These are phyloP conservation scores for Tylopilus sp. DNA, from an alignment of 768 basidiomycete species.

Conservation along the genomic window DNA sequence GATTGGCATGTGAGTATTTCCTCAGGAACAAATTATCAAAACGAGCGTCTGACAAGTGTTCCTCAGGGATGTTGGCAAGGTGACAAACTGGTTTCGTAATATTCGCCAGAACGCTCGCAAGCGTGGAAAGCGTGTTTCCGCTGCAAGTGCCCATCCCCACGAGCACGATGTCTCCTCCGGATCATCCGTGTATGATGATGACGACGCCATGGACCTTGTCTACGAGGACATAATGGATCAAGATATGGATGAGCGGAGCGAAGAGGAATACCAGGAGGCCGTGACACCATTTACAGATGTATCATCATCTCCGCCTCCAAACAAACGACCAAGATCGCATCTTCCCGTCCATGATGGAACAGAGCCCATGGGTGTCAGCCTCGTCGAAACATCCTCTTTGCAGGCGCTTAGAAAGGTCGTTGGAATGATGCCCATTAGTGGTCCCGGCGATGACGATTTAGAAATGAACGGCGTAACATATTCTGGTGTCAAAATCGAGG, in stretches of 20 bases:
- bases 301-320: conserved; percentile 37
- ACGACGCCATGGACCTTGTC: conserved; percentile 51
- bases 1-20: conserved; percentile 64
- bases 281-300: conserved; percentile 67
- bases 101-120: conserved; percentile 78
- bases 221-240: conserved; percentile 41
- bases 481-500: conserved; percentile 65
- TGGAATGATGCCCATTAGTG: conserved; percentile 18
- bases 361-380: conserved; percentile 33
- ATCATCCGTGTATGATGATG: conserved; percentile 43
- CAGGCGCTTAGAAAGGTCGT: conserved; percentile 49
- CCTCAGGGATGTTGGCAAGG: conserved; percentile 72
- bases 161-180: conserved; percentile 55
- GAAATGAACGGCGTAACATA: conserved; percentile 31
- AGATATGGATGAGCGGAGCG: conserved; percentile 52
- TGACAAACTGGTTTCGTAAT: conserved; percentile 88
- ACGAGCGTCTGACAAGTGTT: conserved; percentile 12
- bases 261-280: conserved; percentile 72
- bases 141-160: conserved; percentile 35
- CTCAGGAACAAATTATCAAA: neutral
- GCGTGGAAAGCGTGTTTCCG: conserved; percentile 47
- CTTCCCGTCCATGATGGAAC: conserved; percentile 28
- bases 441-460: conserved; percentile 24
- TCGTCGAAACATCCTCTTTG: conserved; percentile 40
- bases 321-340: conserved; percentile 29